A percentile compares a stretch with the other conserved stretches of the same genome.
These are phyloP conservation scores for Hymenoscyphus occultus DNA, from an alignment of 2,329 filamentous ascomycete genomes.

Conservation along the genomic window DNA sequence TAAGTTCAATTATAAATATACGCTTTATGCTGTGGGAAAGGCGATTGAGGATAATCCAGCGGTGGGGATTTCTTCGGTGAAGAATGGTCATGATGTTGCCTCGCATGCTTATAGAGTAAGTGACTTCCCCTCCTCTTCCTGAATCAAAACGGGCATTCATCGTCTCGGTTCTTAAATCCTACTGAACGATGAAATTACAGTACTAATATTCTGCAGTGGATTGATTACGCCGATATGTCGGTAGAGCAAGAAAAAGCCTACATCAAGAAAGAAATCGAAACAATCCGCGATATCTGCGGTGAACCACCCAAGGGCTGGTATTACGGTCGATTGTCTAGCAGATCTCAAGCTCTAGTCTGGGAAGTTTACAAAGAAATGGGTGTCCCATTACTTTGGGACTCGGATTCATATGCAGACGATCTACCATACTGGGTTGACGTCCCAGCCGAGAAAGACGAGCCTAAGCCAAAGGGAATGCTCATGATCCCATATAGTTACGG, in stretches of 20 bases:
- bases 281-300: constrained; percentile 37
- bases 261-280: constrained; percentile 39
- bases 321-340: constrained; percentile 38
- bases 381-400: constrained; percentile 47
- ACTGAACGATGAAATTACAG: neutral
- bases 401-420: constrained; percentile 53
- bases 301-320: constrained; percentile 38
- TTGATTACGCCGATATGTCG: constrained; percentile 42
- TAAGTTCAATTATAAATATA: constrained; percentile 43
- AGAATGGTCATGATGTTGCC: constrained; percentile 42
- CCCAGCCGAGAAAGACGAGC: constrained; percentile 44
- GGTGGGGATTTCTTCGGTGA: constrained; percentile 41
- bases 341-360: constrained; percentile 45
- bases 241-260: constrained; percentile 40
- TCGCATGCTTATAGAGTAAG: constrained; percentile 39
- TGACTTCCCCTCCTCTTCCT: neutral
- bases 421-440: constrained; percentile 55
- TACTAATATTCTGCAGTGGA: constrained; percentile 32
- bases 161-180: neutral
- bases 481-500: constrained; percentile 52
- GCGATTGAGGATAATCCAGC: constrained; percentile 42
- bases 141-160: neutral
- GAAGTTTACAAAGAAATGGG: constrained; percentile 52
- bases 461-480: constrained; percentile 45
- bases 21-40: constrained; percentile 41